phyloP scores from a whole-genome alignment of 164 flowering plant genomes.

The Cinnamomum chago region DNA sequence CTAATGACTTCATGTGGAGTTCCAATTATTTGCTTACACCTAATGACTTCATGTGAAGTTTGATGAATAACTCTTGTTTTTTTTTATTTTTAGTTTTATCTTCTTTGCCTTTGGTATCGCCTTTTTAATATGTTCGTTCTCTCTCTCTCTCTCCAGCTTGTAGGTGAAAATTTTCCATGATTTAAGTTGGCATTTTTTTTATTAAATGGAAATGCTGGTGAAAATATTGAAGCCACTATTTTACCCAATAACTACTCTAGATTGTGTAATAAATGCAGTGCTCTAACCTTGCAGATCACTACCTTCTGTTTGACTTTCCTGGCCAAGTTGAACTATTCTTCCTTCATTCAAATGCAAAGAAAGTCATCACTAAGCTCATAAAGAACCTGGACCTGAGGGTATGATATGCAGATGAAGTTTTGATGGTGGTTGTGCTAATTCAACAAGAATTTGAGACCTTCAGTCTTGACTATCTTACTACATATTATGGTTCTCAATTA shows the following conservation, averaged over 20 bases:
- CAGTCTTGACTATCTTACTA: background rate
- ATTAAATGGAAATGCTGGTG: background rate
- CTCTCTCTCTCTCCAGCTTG: too few relatives aligned
- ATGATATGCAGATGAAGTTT: slow-evolving; percentile 12
- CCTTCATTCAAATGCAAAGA: slow-evolving; percentile 85
- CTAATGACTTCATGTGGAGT: background rate
- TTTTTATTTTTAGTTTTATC: background rate
- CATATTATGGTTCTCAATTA: background rate
- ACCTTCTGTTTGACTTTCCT: slow-evolving; percentile 94
- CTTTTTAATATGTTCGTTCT: too few relatives aligned
- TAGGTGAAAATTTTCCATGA: too few relatives aligned
- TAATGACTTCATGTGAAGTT: background rate
- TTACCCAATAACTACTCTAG: background rate
- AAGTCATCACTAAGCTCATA: slow-evolving; percentile 63
- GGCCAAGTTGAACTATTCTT: slow-evolving; percentile 94
- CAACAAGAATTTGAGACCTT: background rate
- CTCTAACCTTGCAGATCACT: slow-evolving; percentile 66
- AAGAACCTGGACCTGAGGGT: slow-evolving; percentile 83
- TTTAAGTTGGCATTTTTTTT: too few relatives aligned
- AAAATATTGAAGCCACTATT: slow-evolving; percentile 1
- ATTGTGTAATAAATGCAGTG: slow-evolving; percentile 3
- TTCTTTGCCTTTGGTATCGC: too few relatives aligned
- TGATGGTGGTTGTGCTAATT: background rate
- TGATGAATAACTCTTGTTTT: background rate
- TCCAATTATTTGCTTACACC: background rate